Base-by-base conservation (phyloP, 345 rosid genomes). In the Carallia brachiata region DNA sequence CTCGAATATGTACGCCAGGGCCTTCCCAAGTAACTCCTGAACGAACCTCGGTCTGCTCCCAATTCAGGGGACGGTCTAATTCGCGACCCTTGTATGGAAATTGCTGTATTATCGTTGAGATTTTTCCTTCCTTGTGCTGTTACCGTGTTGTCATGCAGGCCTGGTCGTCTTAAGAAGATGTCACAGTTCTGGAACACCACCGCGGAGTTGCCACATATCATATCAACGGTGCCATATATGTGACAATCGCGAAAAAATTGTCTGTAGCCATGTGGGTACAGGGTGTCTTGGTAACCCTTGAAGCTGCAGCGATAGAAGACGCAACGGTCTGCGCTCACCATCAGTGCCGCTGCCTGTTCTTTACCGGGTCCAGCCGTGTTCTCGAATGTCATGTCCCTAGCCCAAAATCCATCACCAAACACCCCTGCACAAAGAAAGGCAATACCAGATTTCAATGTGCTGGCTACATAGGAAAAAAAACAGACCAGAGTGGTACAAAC, bases 171-270 rank as follows among this genome's bases (percentile, higher is more conserved):
- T 0, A 90, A 73, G 7, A 89, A 79, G 34, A 93, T 86, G 77
- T 93, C 88, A 37, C 93, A 93, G 66, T 90, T 93, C 48, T 90
- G 91, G 47, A 93, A 68, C 1, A 93, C 80, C 4, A 58, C 91
- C 0, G 82, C 15, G 2, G 95, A 93, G 52, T 93, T 84, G 2
- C 95, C 90, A 47, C 87, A 87, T 63, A 90, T 92, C 72, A 86
- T 90, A 78, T 90, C 96, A 19, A 90, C 72, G 19, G 96, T 90
- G 62, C 96, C 95, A 2, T 89, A 75, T 13, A 89, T 72, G 47
- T 85, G 91, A 64, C 97, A 93, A 40, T 90, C 90, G 4, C 90
- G 84, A 32, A 90, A 90, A 76, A 93, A 89, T 57, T 93, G 97
- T 4, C 89, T 65, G 23, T 23, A 23, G 23, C 23, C 23, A 23